Evolutionary conservation across 1,284 basidiomycete genomes (phyloP), one percentile per base, ranked within the genome.

Genomic region (Pseudozyma pruni): DNA sequence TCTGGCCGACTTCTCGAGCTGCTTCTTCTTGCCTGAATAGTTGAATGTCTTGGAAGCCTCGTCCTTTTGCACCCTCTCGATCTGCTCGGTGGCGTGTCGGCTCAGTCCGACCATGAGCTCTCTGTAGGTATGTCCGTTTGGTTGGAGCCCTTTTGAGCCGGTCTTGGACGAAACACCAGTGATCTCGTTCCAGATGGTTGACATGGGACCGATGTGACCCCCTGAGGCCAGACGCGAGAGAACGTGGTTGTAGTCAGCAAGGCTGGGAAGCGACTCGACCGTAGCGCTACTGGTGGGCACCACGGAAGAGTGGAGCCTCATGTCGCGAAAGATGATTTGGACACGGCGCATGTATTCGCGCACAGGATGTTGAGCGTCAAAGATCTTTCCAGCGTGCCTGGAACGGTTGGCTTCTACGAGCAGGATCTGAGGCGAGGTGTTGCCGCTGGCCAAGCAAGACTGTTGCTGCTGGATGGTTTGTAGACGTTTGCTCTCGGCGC

Each of bases 81-180:
- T 67, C 57, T 70, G 68, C 42, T 71, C 67, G 32, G 57, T 50
- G 14, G 73, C 64, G 34, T 78, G 71, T 19, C 68, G 68, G 41
- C 58, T 72, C 25, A 79, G 61, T 32, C 76, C 78, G 20, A 74
- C 25, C 72, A 79, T 75, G 42, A 79, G 62, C 49, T 70, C 53
- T 23, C 61, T 42, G 48, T 78, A 79, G 9, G 78, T 79, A 29
- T 54, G 22, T 13, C 41, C 29, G 42, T 69, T 60, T 13, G 78
- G 76, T 17, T 47, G 39, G 8, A 75, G 42, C 19, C 51, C 45
- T 25, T 35, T 41, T 9, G 46, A 37, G 10, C 33, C 38, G 2
- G 51, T 14, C 11, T 50, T 49, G 22, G 40, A 33, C 8, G 58
- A 51, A 10, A 40, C 34, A n/a, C 53, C 62, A 19, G 37, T 60